Base-by-base conservation (phyloP, 23 red algal genomes). In the Pyropia haitanensis region DNA sequence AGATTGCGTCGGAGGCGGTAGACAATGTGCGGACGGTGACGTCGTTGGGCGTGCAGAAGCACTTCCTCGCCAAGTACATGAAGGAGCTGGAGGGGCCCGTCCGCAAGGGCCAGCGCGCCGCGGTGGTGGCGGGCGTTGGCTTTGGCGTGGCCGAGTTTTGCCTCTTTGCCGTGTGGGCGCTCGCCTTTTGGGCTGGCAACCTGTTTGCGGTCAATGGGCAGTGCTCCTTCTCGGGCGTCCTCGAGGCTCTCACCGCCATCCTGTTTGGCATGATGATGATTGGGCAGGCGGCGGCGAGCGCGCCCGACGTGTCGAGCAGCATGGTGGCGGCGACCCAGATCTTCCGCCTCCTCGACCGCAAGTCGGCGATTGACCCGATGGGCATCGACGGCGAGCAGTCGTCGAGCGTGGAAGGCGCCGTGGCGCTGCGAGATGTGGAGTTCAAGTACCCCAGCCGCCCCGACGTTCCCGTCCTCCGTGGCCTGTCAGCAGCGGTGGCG, bases 401-500 rank as follows among this genome's bases (percentile, higher is more conserved):
- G 55, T 25, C 48, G 48, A 48, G n/a, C n/a, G 72, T 86, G 27
- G 49, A 65, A 10, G 81, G 80, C n/a, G 68, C 69, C 34, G 61
- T 91, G 31, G 54, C 50, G 13, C 26, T 91, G 39, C 52, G 79
- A 19, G 73, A 88, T 25, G 85, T 86, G 2, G 30, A 64, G 18
- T 98, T 98, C 78, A 66, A 79, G 51, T 98, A 98, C 51, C 94
- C 94, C 27, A 73, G 79, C 26, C 56, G 94, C 29, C 68, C 74
- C 2, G 74, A 98, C 49, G 82, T 91, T 2, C 53, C 60, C 13
- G 88, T 98, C 27, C 75, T 98, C 14, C 82, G 85, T 52, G 86
- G 83, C 7, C 50, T 88, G 68, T 82, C 72, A 2, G 72, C 91
- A 1, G 51, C 51, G 22, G 81, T 91, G 23, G 71, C 71, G 31